phyloP scores from a whole-genome alignment of 2,329 filamentous ascomycete genomes.

The Talaromyces verruculosus region DNA sequence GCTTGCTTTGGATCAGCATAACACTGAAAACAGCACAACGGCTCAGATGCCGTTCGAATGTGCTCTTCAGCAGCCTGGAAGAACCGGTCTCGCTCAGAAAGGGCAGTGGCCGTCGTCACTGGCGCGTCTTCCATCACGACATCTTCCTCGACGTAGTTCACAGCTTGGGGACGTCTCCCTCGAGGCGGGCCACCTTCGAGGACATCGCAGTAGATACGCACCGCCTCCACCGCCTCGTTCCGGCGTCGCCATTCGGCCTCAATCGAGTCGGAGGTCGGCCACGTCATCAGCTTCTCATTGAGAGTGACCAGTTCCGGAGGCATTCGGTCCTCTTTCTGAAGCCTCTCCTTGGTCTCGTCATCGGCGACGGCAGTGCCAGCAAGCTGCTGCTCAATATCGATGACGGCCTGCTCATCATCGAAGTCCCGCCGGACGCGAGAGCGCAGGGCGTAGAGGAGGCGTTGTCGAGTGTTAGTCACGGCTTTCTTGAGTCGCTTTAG shows the following conservation, averaged over 20 bases:
- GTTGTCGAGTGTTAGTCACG: constrained; percentile 18
- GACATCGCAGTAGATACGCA: constrained; percentile 21
- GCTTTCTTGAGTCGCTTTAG: constrained; percentile 14
- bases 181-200: constrained; percentile 20
- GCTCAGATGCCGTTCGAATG: not conserved
- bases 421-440: constrained; percentile 21
- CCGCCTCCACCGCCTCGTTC: constrained; percentile 20
- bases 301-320: constrained; percentile 16
- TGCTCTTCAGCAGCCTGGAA: constrained; percentile 4
- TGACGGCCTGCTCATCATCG: constrained; percentile 23
- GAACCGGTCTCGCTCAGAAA: not conserved
- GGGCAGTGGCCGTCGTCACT: not conserved
- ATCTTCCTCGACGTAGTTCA: constrained; percentile 2
- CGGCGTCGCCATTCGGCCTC: constrained; percentile 23
- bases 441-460: constrained; percentile 21
- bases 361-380: constrained; percentile 22
- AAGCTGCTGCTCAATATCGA: constrained; percentile 25
- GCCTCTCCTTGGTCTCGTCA: constrained; percentile 23
- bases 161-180: constrained; percentile 11
- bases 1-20: not conserved
- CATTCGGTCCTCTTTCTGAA: constrained; percentile 21
- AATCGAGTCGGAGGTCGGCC: constrained; percentile 22
- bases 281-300: constrained; percentile 22
- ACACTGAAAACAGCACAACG: constrained; percentile 15
- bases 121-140: constrained; percentile 7